phyloP scores from a whole-genome alignment of 2,329 filamentous ascomycete genomes.

The Paecilomyces formosus region DNA sequence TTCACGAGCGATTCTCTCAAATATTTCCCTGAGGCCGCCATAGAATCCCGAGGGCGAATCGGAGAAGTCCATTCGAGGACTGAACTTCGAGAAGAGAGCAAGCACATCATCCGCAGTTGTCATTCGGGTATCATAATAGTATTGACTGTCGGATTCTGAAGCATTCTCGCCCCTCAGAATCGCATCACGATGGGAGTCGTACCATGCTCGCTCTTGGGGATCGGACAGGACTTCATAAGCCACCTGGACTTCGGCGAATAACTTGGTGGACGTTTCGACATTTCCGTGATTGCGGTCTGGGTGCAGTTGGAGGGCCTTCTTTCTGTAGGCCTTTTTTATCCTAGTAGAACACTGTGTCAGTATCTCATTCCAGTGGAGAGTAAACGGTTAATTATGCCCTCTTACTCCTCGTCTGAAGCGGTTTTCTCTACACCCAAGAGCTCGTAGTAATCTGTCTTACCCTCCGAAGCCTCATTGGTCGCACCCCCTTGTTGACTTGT shows the following conservation, averaged over 20 bases:
- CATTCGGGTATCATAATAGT: conserved; percentile 62
- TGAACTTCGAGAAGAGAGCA: conserved; percentile 72
- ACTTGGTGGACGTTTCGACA: conserved; percentile 70
- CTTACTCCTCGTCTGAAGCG: conserved; percentile 75
- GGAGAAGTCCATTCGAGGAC: conserved; percentile 67
- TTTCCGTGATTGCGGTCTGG: conserved; percentile 90
- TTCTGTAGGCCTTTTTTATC: conserved; percentile 88
- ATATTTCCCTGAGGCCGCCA: conserved; percentile 66
- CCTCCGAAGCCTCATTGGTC: conserved; percentile 11
- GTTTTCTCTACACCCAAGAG: conserved; percentile 65
- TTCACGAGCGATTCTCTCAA: conserved; percentile 71
- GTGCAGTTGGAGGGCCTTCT: conserved; percentile 85
- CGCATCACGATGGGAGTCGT: conserved; percentile 84
- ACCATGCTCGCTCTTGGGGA: conserved; percentile 93
- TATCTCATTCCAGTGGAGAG: neutral
- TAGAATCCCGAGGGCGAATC: conserved; percentile 80
- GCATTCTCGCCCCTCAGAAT: conserved; percentile 60
- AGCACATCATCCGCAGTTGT: conserved; percentile 77
- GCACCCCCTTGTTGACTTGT: conserved; percentile 17
- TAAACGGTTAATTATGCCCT: conserved; percentile 5
- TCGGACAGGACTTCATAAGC: conserved; percentile 96
- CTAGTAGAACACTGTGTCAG: conserved; percentile 34
- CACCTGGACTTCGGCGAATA: conserved; percentile 85
- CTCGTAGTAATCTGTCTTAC: conserved; percentile 56
- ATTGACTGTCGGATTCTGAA: conserved; percentile 39